Conservation (phyloP, 495 filamentous ascomycete genomes). For the Tuber brumale region DNA sequence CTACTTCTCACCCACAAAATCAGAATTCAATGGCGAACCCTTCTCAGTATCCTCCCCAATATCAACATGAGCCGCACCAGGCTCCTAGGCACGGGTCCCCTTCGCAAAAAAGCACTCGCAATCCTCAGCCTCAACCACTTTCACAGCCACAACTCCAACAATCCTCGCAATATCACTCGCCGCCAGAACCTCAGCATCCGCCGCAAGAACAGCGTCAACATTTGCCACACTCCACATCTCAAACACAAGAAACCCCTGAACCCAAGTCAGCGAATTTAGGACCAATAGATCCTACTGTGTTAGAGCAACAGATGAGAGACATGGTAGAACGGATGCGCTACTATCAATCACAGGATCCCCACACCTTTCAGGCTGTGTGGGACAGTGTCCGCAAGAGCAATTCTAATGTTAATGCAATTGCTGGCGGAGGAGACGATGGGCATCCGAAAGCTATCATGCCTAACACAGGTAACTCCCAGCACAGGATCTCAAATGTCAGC, state of each 20-base stretch:
- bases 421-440: conserved; percentile 5
- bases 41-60: not conserved
- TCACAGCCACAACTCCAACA: conserved; percentile 7
- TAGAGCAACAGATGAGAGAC: conserved; percentile 37
- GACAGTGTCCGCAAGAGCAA: conserved; percentile 33
- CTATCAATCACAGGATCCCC: conserved; percentile 33
- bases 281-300: conserved; percentile 22
- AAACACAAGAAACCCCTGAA: conserved; percentile 10
- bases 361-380: conserved; percentile 34
- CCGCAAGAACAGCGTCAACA: conserved; percentile 5
- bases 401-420: conserved; percentile 19
- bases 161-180: conserved; percentile 1
- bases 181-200: conserved; percentile 4
- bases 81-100: not conserved
- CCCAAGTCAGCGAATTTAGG: conserved; percentile 10
- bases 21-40: not conserved
- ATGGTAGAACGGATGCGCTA: conserved; percentile 40
- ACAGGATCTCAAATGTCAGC: not conserved
- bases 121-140: not conserved
- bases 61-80: not conserved
- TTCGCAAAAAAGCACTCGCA: not conserved
- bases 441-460: conserved; percentile 14
- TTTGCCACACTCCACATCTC: conserved; percentile 4
- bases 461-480: not conserved
- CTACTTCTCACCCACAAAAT: conserved; percentile 9